Percentiles rank a stretch among this genome's conserved stretches.
Evolutionary conservation across 148 eudicot species (phyloP).

Genomic region (Fallopia convolvulus): DNA sequence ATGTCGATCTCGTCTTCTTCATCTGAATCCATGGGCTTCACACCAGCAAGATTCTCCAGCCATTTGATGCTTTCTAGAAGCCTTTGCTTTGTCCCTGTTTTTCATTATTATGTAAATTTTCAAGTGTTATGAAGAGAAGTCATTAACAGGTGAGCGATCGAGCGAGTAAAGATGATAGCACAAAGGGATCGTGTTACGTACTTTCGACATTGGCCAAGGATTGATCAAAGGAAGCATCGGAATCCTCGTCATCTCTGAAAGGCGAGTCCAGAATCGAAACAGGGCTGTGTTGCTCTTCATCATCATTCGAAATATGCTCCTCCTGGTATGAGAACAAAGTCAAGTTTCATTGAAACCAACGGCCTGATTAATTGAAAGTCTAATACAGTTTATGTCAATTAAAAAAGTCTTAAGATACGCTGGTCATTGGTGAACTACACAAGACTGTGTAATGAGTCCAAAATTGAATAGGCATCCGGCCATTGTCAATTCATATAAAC

Average conservation of each 20-base stretch:
- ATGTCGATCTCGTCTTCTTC: background rate
- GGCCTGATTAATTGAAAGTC: no score
- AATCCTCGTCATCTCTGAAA: constrained; percentile 17
- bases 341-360: no score
- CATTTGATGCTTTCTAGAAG: constrained; percentile 30
- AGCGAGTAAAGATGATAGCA: no score
- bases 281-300: constrained; percentile 51
- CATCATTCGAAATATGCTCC: background rate
- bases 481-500: no score
- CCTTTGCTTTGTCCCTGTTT: constrained; percentile 30
- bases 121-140: background rate
- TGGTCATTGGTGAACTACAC: no score
- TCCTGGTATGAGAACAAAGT: background rate
- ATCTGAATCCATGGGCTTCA: constrained; percentile 13
- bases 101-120: background rate
- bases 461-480: no score
- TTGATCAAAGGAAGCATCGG: constrained; percentile 19
- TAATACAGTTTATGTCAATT: no score
- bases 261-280: constrained; percentile 55
- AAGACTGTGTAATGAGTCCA: no score
- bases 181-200: constrained; percentile 9
- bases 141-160: no score
- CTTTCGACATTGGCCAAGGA: constrained; percentile 34
- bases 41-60: constrained; percentile 31
- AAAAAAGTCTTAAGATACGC: no score